Conservation (phyloP, 2,329 filamentous ascomycete genomes). For the Colletotrichum sp. region DNA sequence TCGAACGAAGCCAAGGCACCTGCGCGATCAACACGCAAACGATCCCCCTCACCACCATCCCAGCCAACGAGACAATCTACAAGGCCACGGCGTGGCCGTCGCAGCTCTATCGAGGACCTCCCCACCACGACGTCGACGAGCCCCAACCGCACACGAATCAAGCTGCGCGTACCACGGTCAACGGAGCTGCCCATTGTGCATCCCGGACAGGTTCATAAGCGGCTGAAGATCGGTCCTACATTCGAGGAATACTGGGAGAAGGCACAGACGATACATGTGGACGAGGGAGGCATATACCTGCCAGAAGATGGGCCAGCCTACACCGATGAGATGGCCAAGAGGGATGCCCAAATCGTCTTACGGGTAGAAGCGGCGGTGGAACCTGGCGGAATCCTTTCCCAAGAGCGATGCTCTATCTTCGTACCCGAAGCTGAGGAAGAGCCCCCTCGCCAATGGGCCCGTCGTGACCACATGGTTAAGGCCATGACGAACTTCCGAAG, state of each 20-base stretch:
- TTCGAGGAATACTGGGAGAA: constrained; percentile 64
- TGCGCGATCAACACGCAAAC: constrained; percentile 39
- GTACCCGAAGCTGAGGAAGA: constrained; percentile 75
- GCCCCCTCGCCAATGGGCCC: constrained; percentile 81
- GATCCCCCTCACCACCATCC: constrained; percentile 45
- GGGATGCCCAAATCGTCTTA: constrained; percentile 73
- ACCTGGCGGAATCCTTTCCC: constrained; percentile 76
- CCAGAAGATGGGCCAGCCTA: constrained; percentile 61
- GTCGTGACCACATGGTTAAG: constrained; percentile 81
- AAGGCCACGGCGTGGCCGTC: constrained; percentile 48
- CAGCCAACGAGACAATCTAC: constrained; percentile 43
- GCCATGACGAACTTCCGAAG: constrained; percentile 83
- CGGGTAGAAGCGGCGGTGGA: constrained; percentile 76
- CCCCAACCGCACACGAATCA: constrained; percentile 47
- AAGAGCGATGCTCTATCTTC: constrained; percentile 73
- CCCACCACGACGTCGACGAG: constrained; percentile 17
- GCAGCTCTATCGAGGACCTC: constrained; percentile 35
- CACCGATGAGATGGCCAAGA: constrained; percentile 65
- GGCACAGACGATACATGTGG: constrained; percentile 56
- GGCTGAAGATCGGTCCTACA: constrained; percentile 55
- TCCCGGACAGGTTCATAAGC: constrained; percentile 60
- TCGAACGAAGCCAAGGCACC: constrained; percentile 33
- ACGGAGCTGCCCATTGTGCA: constrained; percentile 63
- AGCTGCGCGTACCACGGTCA: constrained; percentile 49
- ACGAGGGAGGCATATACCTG: constrained; percentile 61